Conservation (phyloP, 2,329 filamentous ascomycete genomes). For the Penicillium sp. region DNA sequence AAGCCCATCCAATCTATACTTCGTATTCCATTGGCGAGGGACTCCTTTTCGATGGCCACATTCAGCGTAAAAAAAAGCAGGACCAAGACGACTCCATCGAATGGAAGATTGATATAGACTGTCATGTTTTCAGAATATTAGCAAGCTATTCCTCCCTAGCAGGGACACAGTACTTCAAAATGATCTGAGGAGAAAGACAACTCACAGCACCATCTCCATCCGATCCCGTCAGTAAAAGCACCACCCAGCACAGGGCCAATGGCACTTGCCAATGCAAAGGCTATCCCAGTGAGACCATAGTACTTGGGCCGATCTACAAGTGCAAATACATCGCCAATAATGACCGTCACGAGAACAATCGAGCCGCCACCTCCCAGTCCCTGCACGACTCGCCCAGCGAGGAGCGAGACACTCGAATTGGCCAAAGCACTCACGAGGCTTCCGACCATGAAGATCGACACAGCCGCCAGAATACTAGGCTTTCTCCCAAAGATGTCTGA, state of each 20-base stretch:
- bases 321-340: constrained; percentile 9
- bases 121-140: background rate
- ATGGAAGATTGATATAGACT: constrained; percentile 1
- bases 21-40: background rate
- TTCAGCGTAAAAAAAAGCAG: constrained; percentile 1
- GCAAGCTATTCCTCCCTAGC: background rate
- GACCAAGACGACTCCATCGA: background rate
- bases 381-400: constrained; percentile 6
- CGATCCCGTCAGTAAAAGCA: constrained; percentile 5
- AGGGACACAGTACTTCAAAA: too few species aligned
- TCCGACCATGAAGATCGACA: constrained; percentile 7
- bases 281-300: constrained; percentile 2
- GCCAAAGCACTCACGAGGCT: constrained; percentile 6
- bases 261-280: constrained; percentile 5
- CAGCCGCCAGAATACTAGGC: constrained; percentile 1
- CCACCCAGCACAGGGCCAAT: constrained; percentile 6
- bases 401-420: constrained; percentile 2
- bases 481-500: constrained; percentile 5
- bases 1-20: constrained; percentile 8
- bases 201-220: constrained; percentile 6
- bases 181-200: background rate
- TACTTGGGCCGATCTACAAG: constrained; percentile 5
- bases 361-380: constrained; percentile 9
- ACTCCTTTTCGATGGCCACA: background rate
- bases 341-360: constrained; percentile 5